Evolutionary conservation across 306 rosid genomes (phyloP).

Genomic region (Castanopsis chinensis): DNA sequence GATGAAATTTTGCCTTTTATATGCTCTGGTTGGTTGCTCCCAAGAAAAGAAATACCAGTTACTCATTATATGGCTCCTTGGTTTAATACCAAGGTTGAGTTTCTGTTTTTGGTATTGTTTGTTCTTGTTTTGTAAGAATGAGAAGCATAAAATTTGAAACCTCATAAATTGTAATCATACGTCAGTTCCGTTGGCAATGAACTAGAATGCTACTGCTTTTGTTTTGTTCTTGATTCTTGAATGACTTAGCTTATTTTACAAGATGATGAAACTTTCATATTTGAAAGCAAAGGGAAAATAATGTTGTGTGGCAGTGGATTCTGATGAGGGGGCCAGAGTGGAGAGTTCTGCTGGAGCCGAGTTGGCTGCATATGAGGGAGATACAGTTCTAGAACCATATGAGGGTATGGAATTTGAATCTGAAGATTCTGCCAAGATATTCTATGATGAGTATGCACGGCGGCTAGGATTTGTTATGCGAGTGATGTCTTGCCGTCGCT

Average conservation of each 20-base stretch:
- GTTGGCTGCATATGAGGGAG: constrained; percentile 39
- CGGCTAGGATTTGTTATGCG: constrained; percentile 90
- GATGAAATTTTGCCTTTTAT: not conserved
- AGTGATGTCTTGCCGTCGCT: constrained; percentile 96
- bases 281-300: constrained; percentile 18
- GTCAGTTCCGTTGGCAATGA: not conserved
- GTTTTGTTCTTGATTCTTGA: not conserved
- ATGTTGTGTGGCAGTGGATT: constrained; percentile 57
- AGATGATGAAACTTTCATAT: constrained; percentile 12
- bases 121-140: not conserved
- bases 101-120: not conserved
- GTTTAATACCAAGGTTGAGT: not conserved
- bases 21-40: not conserved
- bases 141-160: not conserved
- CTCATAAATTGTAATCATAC: not conserved
- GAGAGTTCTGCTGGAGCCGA: constrained; percentile 47
- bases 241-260: not conserved
- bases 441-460: constrained; percentile 89
- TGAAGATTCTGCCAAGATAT: constrained; percentile 94
- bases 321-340: constrained; percentile 46
- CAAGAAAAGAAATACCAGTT: not conserved
- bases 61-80: not conserved
- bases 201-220: not conserved
- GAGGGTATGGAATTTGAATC: constrained; percentile 91
- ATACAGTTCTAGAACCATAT: constrained; percentile 60